A percentile compares a stretch with the other conserved stretches of the same genome.
These are phyloP conservation scores for Boletus eberwhitei DNA, from an alignment of 768 basidiomycete genomes.

Conservation along the genomic window DNA sequence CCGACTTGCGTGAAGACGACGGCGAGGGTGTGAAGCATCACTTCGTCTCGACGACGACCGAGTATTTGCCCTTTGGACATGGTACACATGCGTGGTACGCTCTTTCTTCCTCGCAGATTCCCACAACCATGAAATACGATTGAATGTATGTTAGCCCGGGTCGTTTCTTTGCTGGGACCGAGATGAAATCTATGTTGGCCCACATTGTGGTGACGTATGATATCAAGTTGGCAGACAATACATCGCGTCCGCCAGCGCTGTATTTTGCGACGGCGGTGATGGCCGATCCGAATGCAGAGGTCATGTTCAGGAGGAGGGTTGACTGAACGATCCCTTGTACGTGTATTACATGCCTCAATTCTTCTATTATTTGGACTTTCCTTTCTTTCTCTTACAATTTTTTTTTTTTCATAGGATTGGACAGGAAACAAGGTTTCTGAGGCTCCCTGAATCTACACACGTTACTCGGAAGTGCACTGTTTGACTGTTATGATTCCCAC, in stretches of 20 bases:
- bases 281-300: too few species aligned
- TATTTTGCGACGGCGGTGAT: too few species aligned
- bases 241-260: too few species aligned
- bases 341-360: neutral
- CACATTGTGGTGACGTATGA: too few species aligned
- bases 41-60: conserved; percentile 31
- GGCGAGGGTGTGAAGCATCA: conserved; percentile 36
- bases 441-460: too few species aligned
- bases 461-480: too few species aligned
- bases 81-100: neutral
- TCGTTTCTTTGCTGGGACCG: conserved; percentile 9
- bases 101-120: neutral
- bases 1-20: conserved; percentile 5
- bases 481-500: too few species aligned
- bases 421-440: too few species aligned
- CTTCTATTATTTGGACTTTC: neutral
- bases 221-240: too few species aligned
- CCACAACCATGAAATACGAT: neutral
- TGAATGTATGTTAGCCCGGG: conserved; percentile 3
- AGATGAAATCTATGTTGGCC: neutral
- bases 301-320: too few species aligned
- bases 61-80: conserved; percentile 9
- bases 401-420: too few species aligned
- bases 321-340: neutral
- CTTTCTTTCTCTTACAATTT: too few species aligned